Base-by-base conservation (phyloP, 2,329 filamentous ascomycete species). In the Blastomyces gilchristii region DNA sequence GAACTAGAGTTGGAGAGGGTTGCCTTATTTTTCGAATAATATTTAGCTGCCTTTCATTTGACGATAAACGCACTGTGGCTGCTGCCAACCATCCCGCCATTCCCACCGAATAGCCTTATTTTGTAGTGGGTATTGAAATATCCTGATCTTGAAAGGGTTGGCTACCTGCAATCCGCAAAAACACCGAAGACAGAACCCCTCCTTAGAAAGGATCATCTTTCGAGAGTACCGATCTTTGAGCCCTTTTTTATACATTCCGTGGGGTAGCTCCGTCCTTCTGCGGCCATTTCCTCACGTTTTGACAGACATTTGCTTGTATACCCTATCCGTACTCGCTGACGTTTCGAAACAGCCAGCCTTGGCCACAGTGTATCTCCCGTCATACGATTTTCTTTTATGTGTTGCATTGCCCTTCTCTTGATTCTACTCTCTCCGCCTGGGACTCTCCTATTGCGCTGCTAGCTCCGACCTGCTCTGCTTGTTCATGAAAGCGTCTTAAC, bases 31-130 rank as follows among this genome's bases (percentile, higher is more conserved):
- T 58, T 63, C 60, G 49, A 62, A 59, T 58, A 60, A 52, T 50
- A 59, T 47, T 45, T 41, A 59, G 61, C 58, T 65, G 61, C 59
- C 52, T 63, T 61, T 65, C 64, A 65, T 63, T 63, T 60, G 64
- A 66, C 61, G 56, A 63, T 66, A 63, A 57, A 63, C 63, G 63
- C 65, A 67, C 62, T 63, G 63, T 66, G 66, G 62, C 65, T 65
- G 62, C 64, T 58, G 50, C 58, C 63, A 59, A 60, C 39, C 59
- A 57, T 64, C 65, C 66, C 64, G 62, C 52, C 54, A 37, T 63
- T 66, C 63, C 63, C 64, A 64, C 59, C 65, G 63, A 65, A 67
- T 66, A 66, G 56, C 56, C 63, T 60, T 58, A 58, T 58, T 61
- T 61, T 59, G 61, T 22, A 58, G n/a, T 63, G 57, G 50, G 52